phyloP scores from a whole-genome alignment of 177 flowering plant species.

The Vitis hybrid region DNA sequence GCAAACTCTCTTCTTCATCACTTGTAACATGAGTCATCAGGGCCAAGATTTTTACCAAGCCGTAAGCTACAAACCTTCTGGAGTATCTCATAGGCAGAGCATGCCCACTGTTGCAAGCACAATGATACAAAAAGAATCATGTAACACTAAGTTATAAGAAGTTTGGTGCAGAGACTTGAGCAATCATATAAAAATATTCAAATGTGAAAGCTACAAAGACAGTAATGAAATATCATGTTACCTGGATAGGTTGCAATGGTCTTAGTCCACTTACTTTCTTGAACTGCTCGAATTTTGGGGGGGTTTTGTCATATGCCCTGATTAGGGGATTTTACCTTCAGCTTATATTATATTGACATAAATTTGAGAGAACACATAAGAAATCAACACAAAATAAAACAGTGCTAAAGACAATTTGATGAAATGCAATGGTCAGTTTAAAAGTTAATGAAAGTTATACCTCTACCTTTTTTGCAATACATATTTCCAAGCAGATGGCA shows the following conservation, averaged over 20 bases:
- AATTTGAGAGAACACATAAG: neutral
- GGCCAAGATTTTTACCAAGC: constrained; percentile 91
- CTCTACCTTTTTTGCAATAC: too few species aligned
- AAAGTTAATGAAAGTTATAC: too few species aligned
- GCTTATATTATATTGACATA: neutral
- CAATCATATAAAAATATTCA: neutral
- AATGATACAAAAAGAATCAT: neutral
- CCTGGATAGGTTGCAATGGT: constrained; percentile 99
- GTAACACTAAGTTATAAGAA: neutral
- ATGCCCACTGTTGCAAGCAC: constrained; percentile 73
- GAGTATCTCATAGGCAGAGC: constrained; percentile 99
- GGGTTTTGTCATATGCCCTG: constrained; percentile 83
- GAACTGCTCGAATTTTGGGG: constrained; percentile 90
- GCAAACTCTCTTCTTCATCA: constrained; percentile 83
- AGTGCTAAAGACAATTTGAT: too few species aligned
- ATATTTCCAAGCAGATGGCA: too few species aligned
- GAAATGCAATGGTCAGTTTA: too few species aligned
- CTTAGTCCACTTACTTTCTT: constrained; percentile 99
- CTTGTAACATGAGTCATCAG: constrained; percentile 97
- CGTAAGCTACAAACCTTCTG: constrained; percentile 99
- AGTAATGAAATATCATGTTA: constrained; percentile 15
- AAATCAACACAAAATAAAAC: neutral
- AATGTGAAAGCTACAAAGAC: neutral
- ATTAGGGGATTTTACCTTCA: constrained; percentile 12
- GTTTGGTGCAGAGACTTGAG: neutral